A percentile compares a stretch with the other conserved stretches of the same genome.
Conservation (phyloP, 768 basidiomycete genomes). For the Bullera alba region DNA sequence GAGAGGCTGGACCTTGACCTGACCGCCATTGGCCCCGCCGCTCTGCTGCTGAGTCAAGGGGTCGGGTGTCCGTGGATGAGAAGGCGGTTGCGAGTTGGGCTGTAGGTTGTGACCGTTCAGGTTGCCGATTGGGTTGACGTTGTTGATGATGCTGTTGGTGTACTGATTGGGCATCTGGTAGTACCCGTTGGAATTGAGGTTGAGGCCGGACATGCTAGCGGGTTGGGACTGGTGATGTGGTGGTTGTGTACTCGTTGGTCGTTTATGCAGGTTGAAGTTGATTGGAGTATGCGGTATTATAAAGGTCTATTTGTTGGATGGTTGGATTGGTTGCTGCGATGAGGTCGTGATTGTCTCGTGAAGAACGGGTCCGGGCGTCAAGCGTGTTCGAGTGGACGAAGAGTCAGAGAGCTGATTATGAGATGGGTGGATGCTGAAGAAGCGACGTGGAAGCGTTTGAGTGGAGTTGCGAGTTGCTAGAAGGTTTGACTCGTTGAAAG, state of each 20-base stretch:
- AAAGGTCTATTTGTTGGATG: background rate
- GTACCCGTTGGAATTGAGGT: background rate
- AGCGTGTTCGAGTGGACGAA: no score
- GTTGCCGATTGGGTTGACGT: background rate
- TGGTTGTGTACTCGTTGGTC: no score
- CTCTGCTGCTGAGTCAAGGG: background rate
- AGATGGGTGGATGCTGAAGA: no score
- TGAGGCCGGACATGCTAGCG: no score
- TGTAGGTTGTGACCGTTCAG: background rate
- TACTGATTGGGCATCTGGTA: background rate
- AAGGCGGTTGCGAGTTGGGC: background rate
- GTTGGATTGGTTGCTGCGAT: background rate
- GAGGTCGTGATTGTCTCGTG: no score
- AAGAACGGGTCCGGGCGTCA: no score
- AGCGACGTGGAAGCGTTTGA: no score
- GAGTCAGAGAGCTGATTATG: no score
- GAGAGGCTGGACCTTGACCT: slow-evolving; percentile 42
- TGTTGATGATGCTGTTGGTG: background rate
- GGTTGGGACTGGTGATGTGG: no score
- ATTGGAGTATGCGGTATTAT: background rate
- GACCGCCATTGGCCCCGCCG: background rate
- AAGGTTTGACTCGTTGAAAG: no score
- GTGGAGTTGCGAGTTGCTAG: no score
- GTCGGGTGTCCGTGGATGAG: background rate
- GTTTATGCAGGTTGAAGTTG: background rate